Evolutionary conservation across 2,329 filamentous ascomycete species (phyloP).

Genomic region (Didymella pomorum): DNA sequence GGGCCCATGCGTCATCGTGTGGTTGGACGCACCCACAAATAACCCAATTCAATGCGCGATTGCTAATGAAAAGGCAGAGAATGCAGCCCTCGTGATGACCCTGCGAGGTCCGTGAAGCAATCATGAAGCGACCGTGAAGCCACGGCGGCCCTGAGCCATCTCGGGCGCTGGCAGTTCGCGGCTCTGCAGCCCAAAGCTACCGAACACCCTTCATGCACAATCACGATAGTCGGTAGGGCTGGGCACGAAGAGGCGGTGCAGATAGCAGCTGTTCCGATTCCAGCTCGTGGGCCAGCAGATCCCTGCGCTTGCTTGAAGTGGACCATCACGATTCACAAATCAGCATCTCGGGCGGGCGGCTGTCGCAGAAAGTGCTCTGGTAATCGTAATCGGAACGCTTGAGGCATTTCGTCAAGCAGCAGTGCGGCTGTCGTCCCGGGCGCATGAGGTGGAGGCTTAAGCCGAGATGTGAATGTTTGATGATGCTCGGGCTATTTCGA

Average conservation of each 20-base stretch:
- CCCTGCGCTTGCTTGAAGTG: constrained; percentile 24
- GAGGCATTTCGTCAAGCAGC: constrained; percentile 32
- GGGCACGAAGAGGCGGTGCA: constrained; percentile 34
- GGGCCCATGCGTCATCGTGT: constrained; percentile 28
- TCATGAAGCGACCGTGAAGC: constrained; percentile 11
- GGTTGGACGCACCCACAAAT: constrained; percentile 23
- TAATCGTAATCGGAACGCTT: constrained; percentile 16
- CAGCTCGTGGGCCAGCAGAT: constrained; percentile 34
- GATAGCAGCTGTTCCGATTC: constrained; percentile 37
- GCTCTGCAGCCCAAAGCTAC: constrained; percentile 18
- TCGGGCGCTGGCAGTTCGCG: constrained; percentile 24
- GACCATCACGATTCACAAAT: constrained; percentile 24
- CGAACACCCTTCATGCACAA: constrained; percentile 7
- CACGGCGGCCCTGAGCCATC: neutral
- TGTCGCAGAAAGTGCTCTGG: constrained; percentile 18
- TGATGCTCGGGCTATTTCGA: constrained; percentile 14
- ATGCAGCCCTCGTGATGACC: constrained; percentile 20
- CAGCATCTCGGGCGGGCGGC: constrained; percentile 38
- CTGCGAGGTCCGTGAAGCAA: constrained; percentile 10
- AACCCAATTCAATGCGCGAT: constrained; percentile 17
- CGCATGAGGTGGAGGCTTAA: constrained; percentile 14
- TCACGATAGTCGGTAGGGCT: constrained; percentile 29
- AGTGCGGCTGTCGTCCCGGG: constrained; percentile 4
- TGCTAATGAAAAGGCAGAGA: constrained; percentile 20
- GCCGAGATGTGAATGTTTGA: constrained; percentile 22